Conservation (phyloP, 2,329 filamentous ascomycete species). For the Penicillium paneum region DNA sequence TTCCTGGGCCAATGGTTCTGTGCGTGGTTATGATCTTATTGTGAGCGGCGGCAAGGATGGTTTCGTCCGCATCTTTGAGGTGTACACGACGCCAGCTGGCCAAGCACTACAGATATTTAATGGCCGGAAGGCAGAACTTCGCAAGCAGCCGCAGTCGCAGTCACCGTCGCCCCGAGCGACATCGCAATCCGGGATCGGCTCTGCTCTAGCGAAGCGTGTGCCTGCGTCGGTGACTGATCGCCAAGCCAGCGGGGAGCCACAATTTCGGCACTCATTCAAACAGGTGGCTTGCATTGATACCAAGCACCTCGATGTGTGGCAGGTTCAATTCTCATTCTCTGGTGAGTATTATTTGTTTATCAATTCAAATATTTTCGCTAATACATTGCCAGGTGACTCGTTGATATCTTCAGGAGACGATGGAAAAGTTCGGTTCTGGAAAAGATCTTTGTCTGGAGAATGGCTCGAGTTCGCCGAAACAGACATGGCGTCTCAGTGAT, state of each 20-base stretch:
- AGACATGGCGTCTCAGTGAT: conserved; percentile 36
- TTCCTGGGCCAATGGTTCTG: conserved; percentile 88
- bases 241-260: conserved; percentile 34
- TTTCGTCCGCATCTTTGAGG: conserved; percentile 79
- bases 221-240: conserved; percentile 33
- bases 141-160: conserved; percentile 21
- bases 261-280: conserved; percentile 42
- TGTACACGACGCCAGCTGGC: conserved; percentile 37
- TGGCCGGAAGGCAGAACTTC: conserved; percentile 27
- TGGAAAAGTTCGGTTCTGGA: conserved; percentile 44
- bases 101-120: conserved; percentile 28
- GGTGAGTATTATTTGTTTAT: conserved; percentile 28
- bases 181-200: conserved; percentile 43
- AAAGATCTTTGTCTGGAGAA: conserved; percentile 42
- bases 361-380: neutral
- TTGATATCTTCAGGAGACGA: conserved; percentile 46
- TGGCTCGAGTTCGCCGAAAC: conserved; percentile 47
- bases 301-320: conserved; percentile 46
- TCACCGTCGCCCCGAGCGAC: conserved; percentile 33
- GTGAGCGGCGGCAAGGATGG: conserved; percentile 94
- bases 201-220: conserved; percentile 39
- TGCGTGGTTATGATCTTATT: conserved; percentile 83
- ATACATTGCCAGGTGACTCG: conserved; percentile 35
- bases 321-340: conserved; percentile 44
- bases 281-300: conserved; percentile 45